phyloP scores from a whole-genome alignment of 23 red algal species.

The Gracilariopsis chorda region DNA sequence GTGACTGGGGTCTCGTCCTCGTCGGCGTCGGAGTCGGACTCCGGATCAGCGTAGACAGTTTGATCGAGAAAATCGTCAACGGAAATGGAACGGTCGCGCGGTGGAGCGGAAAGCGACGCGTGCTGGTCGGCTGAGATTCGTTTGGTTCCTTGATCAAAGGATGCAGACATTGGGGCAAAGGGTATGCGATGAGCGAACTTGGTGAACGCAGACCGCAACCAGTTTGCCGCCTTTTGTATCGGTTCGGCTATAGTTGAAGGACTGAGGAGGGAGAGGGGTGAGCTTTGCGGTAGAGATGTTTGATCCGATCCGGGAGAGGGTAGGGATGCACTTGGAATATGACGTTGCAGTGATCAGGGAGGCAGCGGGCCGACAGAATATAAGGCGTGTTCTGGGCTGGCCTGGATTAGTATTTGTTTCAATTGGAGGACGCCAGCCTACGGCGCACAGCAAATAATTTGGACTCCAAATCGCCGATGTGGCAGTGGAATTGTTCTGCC shows the following conservation, averaged over 20 bases:
- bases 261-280: neutral
- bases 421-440: too few relatives aligned
- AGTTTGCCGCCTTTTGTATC: neutral
- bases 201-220: conserved; percentile 19
- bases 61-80: conserved; percentile 20
- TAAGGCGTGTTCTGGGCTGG: too few relatives aligned
- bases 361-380: too few relatives aligned
- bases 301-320: neutral
- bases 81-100: neutral
- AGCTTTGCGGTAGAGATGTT: neutral
- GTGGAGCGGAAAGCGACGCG: neutral
- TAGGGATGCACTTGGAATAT: neutral
- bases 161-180: neutral
- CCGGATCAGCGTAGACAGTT: neutral
- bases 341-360: too few relatives aligned
- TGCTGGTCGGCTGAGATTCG: conserved; percentile 27
- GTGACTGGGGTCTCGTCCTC: neutral
- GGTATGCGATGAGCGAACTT: conserved; percentile 28
- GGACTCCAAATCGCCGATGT: too few relatives aligned
- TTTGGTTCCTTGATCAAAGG: neutral
- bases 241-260: neutral
- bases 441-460: too few relatives aligned
- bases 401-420: too few relatives aligned
- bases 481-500: too few relatives aligned
- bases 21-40: conserved; percentile 15